Evolutionary conservation across 345 rosid genomes (phyloP).

Genomic region (Ceriops decandra): DNA sequence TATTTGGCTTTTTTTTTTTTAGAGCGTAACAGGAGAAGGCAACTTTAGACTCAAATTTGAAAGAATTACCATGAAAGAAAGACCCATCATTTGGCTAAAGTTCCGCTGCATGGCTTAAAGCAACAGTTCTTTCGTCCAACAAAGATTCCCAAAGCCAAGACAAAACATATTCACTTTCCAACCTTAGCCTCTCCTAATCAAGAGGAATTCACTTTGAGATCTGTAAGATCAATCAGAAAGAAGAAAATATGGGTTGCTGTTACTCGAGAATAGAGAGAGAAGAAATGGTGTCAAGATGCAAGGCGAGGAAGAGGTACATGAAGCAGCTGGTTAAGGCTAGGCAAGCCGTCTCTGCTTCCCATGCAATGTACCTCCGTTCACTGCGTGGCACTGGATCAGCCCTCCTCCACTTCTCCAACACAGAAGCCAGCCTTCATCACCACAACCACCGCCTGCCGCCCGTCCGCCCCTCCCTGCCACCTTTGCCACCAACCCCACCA

Average conservation of each 20-base stretch:
- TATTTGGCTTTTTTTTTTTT: background rate
- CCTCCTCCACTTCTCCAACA: slow-evolving; percentile 65
- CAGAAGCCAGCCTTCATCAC: slow-evolving; percentile 61
- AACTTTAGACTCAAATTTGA: background rate
- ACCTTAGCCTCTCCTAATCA: slow-evolving; percentile 9
- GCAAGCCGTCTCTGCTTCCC: slow-evolving; percentile 73
- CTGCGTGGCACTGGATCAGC: slow-evolving; percentile 81
- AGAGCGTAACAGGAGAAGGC: background rate
- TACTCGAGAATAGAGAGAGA: slow-evolving; percentile 72
- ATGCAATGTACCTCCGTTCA: slow-evolving; percentile 84
- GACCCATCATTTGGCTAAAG: slow-evolving; percentile 6
- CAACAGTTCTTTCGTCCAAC: slow-evolving; percentile 13
- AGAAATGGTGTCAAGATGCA: slow-evolving; percentile 84
- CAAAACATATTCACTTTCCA: background rate
- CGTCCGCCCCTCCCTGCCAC: slow-evolving; percentile 22
- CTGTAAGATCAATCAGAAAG: background rate
- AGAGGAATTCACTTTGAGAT: background rate
- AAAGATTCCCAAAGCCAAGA: background rate
- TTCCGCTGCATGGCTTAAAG: slow-evolving; percentile 6
- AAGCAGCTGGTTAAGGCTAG: slow-evolving; percentile 80
- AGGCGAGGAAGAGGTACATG: slow-evolving; percentile 82
- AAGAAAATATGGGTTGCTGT: slow-evolving; percentile 68
- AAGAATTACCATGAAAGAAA: slow-evolving; percentile 5
- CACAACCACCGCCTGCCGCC: slow-evolving; percentile 40
- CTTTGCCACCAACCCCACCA: slow-evolving; percentile 16